Evolutionary conservation across 2,329 filamentous ascomycete genomes (phyloP).

Genomic region (Colletotrichum limetticola): DNA sequence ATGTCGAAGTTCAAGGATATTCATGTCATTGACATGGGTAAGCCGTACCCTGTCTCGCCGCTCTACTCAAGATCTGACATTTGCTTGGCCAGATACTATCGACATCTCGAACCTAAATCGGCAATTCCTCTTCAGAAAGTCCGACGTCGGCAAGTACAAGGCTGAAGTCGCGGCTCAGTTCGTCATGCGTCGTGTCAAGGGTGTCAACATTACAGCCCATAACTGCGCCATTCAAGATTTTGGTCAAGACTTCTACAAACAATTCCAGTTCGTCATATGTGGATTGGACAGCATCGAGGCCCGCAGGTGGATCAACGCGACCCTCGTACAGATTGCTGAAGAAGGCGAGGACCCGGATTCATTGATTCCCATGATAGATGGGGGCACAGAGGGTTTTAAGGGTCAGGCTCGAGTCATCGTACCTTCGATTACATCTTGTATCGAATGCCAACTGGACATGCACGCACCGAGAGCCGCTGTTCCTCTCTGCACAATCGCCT

Average conservation of each 20-base stretch:
- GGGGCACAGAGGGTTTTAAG: constrained; percentile 98
- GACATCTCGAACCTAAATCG: constrained; percentile 98
- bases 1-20: constrained; percentile 96
- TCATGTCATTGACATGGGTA: constrained; percentile 98
- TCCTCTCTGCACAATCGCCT: constrained; percentile 94
- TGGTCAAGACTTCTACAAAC: constrained; percentile 95
- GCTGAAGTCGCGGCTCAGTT: constrained; percentile 93
- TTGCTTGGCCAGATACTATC: constrained; percentile 78
- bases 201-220: constrained; percentile 92
- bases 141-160: constrained; percentile 93
- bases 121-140: constrained; percentile 93
- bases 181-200: constrained; percentile 88
- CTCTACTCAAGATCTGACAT: constrained; percentile 15
- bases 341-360: constrained; percentile 79
- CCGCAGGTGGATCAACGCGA: constrained; percentile 98
- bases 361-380: constrained; percentile 94
- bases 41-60: constrained; percentile 39
- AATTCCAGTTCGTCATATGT: constrained; percentile 94
- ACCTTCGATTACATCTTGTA: constrained; percentile 92
- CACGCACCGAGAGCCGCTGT: constrained; percentile 97
- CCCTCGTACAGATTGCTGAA: constrained; percentile 90
- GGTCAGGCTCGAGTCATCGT: constrained; percentile 94
- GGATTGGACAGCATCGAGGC: constrained; percentile 97
- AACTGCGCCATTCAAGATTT: constrained; percentile 97
- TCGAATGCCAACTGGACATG: constrained; percentile 99